phyloP scores from a whole-genome alignment of 2,329 filamentous ascomycete genomes.

The Ceratocystis cacaofunesta region DNA sequence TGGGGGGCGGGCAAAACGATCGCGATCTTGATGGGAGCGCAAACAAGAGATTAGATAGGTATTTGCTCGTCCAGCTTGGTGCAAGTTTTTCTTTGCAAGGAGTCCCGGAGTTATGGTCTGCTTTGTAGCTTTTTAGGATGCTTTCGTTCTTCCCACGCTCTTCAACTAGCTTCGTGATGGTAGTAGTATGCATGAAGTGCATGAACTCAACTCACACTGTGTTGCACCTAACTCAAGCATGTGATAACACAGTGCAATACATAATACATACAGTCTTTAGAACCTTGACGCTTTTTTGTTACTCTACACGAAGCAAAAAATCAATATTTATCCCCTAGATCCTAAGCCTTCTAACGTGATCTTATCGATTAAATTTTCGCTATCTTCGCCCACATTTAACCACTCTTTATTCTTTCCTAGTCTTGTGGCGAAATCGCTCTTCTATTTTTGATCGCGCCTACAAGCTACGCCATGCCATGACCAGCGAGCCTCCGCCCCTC shows the following conservation, averaged over 20 bases:
- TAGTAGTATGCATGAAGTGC: background rate
- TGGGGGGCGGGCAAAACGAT: slow-evolving; percentile 4
- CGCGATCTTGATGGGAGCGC: background rate
- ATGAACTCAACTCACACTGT: background rate
- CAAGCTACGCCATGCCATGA: slow-evolving; percentile 35
- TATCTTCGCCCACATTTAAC: too few relatives aligned
- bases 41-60: background rate
- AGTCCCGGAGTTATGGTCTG: background rate
- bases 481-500: slow-evolving; percentile 23
- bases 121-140: background rate
- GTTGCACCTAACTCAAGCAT: background rate
- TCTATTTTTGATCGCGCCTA: background rate
- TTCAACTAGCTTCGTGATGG: too few relatives aligned
- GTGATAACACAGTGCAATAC: background rate
- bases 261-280: background rate
- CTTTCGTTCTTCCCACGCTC: too few relatives aligned
- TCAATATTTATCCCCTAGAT: too few relatives aligned
- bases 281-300: background rate
- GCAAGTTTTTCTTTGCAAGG: background rate
- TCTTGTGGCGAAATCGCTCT: background rate
- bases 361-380: too few relatives aligned
- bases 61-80: background rate
- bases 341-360: too few relatives aligned
- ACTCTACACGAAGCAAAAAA: background rate
- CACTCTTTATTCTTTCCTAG: background rate